Percentiles rank a stretch among this genome's conserved stretches.
Conservation (phyloP, 805 yeast genomes). For the Komagataella mondaviorum region DNA sequence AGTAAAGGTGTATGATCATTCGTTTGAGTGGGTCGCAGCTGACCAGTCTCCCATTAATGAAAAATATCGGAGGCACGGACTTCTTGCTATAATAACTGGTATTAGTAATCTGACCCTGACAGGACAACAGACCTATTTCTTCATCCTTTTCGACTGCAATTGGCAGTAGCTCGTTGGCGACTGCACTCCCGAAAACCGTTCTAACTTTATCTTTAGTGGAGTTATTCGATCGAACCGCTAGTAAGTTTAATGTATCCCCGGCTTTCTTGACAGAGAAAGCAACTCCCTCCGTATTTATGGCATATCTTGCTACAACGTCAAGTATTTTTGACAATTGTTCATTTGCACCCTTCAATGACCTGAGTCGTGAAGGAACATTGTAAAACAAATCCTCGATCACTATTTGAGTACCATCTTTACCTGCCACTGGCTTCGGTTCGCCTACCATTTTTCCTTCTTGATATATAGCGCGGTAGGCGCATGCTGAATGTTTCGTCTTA, state of each 20-base stretch:
- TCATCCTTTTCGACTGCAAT: conserved; percentile 22
- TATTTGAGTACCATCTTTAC: conserved; percentile 76
- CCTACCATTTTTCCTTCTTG: conserved; percentile 48
- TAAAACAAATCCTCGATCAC: conserved; percentile 81
- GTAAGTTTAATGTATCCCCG: conserved; percentile 60
- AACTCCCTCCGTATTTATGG: conserved; percentile 55
- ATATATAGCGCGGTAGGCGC: conserved; percentile 67
- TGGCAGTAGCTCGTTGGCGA: conserved; percentile 52
- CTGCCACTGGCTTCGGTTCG: conserved; percentile 68
- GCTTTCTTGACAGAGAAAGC: conserved; percentile 71
- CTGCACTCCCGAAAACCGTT: conserved; percentile 51
- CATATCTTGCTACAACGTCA: conserved; percentile 75
- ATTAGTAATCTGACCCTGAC: conserved; percentile 53
- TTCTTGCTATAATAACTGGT: conserved; percentile 63
- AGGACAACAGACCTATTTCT: conserved; percentile 35
- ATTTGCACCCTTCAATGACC: conserved; percentile 46
- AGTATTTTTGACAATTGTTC: conserved; percentile 71
- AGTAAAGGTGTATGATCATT: conserved; percentile 49
- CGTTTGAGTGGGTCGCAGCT: conserved; percentile 68
- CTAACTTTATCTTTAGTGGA: conserved; percentile 57
- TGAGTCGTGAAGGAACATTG: conserved; percentile 68
- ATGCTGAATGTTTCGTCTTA: conserved; percentile 40
- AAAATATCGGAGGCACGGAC: conserved; percentile 54
- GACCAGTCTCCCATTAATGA: conserved; percentile 77
- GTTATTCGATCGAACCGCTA: conserved; percentile 41